phyloP scores from a whole-genome alignment of 139 green algal genomes.

The Mesotaenium endlicherianum region DNA sequence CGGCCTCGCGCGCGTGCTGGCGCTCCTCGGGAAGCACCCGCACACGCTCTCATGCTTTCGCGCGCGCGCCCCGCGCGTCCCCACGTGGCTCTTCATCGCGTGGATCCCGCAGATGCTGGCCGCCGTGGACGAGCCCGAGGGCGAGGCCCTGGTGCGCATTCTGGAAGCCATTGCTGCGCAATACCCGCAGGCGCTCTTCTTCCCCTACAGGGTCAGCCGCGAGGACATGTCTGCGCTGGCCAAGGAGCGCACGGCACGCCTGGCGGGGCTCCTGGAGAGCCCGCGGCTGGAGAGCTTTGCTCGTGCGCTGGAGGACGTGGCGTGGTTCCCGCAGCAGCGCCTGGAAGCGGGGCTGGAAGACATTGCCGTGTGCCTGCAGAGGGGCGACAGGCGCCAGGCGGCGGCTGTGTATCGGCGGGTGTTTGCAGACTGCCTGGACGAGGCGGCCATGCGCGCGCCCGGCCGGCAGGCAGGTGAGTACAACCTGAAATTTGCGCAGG shows the following conservation, averaged over 20 bases:
- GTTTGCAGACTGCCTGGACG: conserved; percentile 16
- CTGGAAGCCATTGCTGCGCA: conserved; percentile 49
- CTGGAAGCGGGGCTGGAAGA: conserved; percentile 5
- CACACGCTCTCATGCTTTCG: conserved; percentile 6
- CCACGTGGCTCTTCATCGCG: conserved; percentile 55
- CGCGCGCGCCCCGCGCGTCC: background rate
- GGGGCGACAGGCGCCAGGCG: background rate
- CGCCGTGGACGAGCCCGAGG: conserved; percentile 50
- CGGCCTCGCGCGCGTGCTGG: conserved; percentile 7
- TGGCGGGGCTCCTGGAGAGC: background rate
- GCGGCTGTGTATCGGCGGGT: background rate
- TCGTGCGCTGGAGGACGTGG: conserved; percentile 28
- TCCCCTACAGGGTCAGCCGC: conserved; percentile 45
- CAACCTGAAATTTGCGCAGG: conserved; percentile 10
- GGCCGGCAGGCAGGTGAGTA: conserved; percentile 4
- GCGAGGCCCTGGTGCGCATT: conserved; percentile 43
- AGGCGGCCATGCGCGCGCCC: background rate
- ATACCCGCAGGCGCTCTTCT: conserved; percentile 61
- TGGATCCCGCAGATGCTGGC: conserved; percentile 64
- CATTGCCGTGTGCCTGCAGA: conserved; percentile 16
- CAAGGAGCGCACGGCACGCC: background rate
- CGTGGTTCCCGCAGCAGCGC: conserved; percentile 29
- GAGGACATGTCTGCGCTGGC: background rate
- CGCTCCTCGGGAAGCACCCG: background rate
- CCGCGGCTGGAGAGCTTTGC: background rate